Base-by-base conservation (phyloP, 768 basidiomycete species). In the Tylopilus felleus region DNA sequence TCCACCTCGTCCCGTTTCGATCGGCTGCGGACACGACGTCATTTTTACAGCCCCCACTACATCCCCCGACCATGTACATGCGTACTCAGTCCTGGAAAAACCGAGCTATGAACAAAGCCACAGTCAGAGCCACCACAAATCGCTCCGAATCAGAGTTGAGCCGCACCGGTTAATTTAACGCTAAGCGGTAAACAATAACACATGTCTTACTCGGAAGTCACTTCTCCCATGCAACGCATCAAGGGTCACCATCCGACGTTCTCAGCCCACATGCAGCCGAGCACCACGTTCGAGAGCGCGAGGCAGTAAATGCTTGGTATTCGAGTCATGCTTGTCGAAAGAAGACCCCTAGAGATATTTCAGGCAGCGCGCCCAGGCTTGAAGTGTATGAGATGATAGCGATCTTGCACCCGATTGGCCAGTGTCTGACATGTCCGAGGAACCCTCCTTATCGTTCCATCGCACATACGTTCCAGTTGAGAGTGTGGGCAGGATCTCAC, bases 381-480 rank as follows among this genome's bases (percentile, higher is more conserved):
- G n/a, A n/a, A n/a, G n/a, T n/a, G n/a, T n/a, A n/a, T n/a, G 36
- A 29, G 23, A 41, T 36, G 50, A 60, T 60, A 60, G 38, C 45
- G 36, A 33, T 50, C 21, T 17, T 25, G 25, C 22, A 29, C 10
- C 28, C 31, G 39, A 54, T 59, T 59, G 51, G 56, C 13, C 33
- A n/a, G 27, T 21, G n/a, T 36, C 35, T 17, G 17, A 6, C 36
- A 27, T 13, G 4, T 46, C 52, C 44, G 52, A 55, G 43, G 33
- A 23, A 19, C 23, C 47, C 25, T 36, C 13, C 35, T 17, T 17
- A 36, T 36, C 35, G 35, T 36, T 36, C 16, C 17, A 17, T 17
- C 31, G 13, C 9, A 33, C 14, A 33, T 14, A 14, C 33, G 6
- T 13, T n/a, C 13, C 31, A 33, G 9, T 5, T 33, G 10, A 33